Percentiles rank a stretch among this genome's conserved stretches.
Conservation (phyloP, 306 rosid species). For the Cicer chorassanicum region DNA sequence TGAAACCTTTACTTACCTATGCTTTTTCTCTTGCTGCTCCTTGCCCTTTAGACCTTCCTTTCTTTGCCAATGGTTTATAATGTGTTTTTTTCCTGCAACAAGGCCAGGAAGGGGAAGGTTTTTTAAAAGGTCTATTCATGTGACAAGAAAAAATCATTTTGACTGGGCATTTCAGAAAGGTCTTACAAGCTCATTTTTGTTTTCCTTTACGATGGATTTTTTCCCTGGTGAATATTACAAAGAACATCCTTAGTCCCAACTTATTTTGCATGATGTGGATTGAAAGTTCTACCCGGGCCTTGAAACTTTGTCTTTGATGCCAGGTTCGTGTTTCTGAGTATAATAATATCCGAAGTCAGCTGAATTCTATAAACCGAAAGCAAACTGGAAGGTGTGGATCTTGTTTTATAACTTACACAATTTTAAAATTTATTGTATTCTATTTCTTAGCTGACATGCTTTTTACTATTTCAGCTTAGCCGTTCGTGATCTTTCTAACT, state of each 20-base stretch:
- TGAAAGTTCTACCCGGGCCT: constrained; percentile 1
- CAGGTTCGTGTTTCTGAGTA: constrained; percentile 90
- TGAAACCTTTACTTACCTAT: neutral
- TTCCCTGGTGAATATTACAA: constrained; percentile 13
- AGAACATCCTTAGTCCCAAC: constrained; percentile 30
- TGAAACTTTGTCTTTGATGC: constrained; percentile 44
- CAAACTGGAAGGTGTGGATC: constrained; percentile 81
- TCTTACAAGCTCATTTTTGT: constrained; percentile 19
- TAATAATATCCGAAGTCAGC: constrained; percentile 80
- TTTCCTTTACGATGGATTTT: neutral
- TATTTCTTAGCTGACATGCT: constrained; percentile 39
- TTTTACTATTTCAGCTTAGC: constrained; percentile 72
- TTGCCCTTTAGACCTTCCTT: constrained; percentile 26
- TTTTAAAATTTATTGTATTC: constrained; percentile 28
- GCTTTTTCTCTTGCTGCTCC: constrained; percentile 12
- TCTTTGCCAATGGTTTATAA: constrained; percentile 3
- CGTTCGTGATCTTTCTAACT: constrained; percentile 89
- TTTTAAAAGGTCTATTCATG: neutral
- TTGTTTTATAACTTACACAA: neutral
- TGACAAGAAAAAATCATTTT: constrained; percentile 12
- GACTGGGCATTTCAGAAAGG: constrained; percentile 16
- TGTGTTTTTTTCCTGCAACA: constrained; percentile 1
- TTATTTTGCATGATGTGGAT: constrained; percentile 21
- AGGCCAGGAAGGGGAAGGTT: neutral
- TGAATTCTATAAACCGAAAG: constrained; percentile 87